phyloP scores from a whole-genome alignment of 441 rosid species.

The Erodium texanum region DNA sequence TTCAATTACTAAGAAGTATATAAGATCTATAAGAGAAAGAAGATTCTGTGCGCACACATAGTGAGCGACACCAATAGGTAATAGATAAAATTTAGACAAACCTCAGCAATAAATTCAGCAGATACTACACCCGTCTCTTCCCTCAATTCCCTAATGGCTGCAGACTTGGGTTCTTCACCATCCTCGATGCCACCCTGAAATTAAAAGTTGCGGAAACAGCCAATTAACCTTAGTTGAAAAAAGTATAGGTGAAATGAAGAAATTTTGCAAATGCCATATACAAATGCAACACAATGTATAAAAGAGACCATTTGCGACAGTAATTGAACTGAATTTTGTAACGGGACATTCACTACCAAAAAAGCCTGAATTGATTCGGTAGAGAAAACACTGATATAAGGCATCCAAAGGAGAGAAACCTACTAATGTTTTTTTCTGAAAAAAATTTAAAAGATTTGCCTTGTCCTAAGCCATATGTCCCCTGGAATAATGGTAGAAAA shows the following conservation, averaged over 20 bases:
- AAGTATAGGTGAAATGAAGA: neutral
- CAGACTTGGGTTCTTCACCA: conserved; percentile 74
- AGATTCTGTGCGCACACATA: neutral
- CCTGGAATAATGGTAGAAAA: too few species aligned
- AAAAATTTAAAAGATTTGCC: too few species aligned
- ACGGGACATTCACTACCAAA: neutral
- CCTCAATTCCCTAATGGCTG: conserved; percentile 72
- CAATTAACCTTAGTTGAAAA: conserved; percentile 9
- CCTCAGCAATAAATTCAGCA: conserved; percentile 77
- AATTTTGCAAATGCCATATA: neutral
- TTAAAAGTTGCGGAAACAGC: conserved; percentile 1
- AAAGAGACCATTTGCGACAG: neutral
- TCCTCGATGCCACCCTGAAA: conserved; percentile 88
- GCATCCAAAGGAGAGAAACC: too few species aligned
- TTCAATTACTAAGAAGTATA: neutral
- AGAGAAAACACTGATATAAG: too few species aligned
- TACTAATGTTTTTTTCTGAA: too few species aligned
- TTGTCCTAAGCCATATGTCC: too few species aligned
- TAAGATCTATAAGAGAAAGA: neutral
- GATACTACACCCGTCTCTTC: conserved; percentile 89
- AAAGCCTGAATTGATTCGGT: neutral
- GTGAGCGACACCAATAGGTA: neutral
- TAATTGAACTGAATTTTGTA: neutral
- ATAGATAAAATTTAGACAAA: conserved; percentile 19
- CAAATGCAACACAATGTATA: neutral